Percentiles rank a stretch among this genome's conserved stretches.
Conservation (phyloP, 2,329 filamentous ascomycete genomes). For the Ascochyta rabiei region DNA sequence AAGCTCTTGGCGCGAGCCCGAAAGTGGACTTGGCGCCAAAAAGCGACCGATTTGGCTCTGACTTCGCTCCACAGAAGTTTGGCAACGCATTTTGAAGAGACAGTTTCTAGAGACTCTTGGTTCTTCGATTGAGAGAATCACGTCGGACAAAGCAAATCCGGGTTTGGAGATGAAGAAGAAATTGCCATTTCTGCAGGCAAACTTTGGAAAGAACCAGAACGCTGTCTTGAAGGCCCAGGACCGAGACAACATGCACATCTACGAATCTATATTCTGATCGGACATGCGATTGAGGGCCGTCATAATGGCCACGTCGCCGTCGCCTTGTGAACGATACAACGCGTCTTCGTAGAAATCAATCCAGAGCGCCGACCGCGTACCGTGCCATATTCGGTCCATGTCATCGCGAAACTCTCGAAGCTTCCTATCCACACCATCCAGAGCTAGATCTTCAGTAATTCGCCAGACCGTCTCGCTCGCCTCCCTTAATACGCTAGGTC, state of each 20-base stretch:
- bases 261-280: neutral
- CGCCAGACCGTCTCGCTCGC: neutral
- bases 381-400: neutral
- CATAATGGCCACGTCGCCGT: neutral
- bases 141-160: neutral
- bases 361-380: neutral
- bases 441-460: neutral
- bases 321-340: neutral
- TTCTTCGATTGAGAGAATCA: neutral
- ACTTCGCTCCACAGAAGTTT: neutral
- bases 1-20: conserved; percentile 1
- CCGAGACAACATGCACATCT: neutral
- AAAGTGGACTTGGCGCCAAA: conserved; percentile 6
- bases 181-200: neutral
- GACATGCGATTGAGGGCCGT: neutral
- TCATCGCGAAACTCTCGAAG: neutral
- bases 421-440: neutral
- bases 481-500: neutral
- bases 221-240: neutral
- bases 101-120: neutral
- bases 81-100: neutral
- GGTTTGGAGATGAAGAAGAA: neutral
- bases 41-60: neutral
- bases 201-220: neutral
- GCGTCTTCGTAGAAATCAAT: neutral